Base-by-base conservation (phyloP, 2,329 filamentous ascomycete genomes). In the Colletotrichum ledebouriae region DNA sequence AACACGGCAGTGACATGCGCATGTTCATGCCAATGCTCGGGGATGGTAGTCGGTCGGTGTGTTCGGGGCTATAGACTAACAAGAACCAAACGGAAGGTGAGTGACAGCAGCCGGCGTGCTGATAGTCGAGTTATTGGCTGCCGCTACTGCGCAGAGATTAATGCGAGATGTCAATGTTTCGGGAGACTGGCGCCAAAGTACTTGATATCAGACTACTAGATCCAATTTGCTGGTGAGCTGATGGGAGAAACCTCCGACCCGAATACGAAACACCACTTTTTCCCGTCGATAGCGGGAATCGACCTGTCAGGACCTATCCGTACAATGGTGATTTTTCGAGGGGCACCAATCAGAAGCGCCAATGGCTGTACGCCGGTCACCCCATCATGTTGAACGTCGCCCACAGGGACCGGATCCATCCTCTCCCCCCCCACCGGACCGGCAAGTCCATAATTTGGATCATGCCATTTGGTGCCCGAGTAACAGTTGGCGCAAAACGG, bases 181-280 rank as follows among this genome's bases (percentile, higher is more conserved):
- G 53, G 17, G 37, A 34, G 37, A 37, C 34, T 37, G 6, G 20
- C 10, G 15, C 20, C 7, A 34, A 25, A 46, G 56, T 64, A 64
- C 6, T 13, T 17, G n/a, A 25, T 41, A 60, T 59, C 55, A 64
- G 42, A 33, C 44, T 39, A 52, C 37, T 12, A 20, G 22, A 37
- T n/a, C 11, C 13, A 20, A 10, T 3, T 9, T 9, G 13, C n/a
- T 15, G 3, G 39, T 22, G 29, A 15, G 29, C 29, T 52, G 55
- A 49, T 52, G n/a, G 56, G 41, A n/a, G 25, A 15, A n/a, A 33
- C 41, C 56, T 60, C 15, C 37, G 37, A 65, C 12, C 56, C 62
- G 56, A 65, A 65, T 65, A 65, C 57, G 62, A 61, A 50, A 37
- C n/a, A 20, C 5, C 11, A 25, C 17, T 39, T 12, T 52, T 11